phyloP scores from a whole-genome alignment of 2,329 filamentous ascomycete species.

The Hansfordia pulvinata region DNA sequence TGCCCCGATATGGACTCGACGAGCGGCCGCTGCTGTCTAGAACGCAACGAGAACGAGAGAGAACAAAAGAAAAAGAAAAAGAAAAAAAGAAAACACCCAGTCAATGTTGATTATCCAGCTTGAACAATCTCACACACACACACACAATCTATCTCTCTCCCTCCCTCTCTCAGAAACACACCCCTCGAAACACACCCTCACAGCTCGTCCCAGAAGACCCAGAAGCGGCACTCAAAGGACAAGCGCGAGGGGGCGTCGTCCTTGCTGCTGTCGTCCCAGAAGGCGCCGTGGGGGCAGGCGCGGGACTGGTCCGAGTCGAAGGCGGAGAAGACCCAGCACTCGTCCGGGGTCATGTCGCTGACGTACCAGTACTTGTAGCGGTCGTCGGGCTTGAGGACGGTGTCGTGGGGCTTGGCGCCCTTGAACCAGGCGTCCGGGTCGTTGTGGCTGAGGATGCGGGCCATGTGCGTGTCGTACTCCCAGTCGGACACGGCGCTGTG shows the following conservation, averaged over 20 bases:
- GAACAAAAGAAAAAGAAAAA: too few species aligned
- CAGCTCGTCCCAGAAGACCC: background rate
- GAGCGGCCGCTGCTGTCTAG: too few species aligned
- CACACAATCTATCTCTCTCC: too few species aligned
- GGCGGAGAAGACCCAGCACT: background rate
- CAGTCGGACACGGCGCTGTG: background rate
- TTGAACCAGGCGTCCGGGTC: background rate
- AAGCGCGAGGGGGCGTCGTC: background rate
- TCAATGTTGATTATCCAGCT: too few species aligned
- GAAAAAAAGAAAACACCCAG: too few species aligned
- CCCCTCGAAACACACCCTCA: too few species aligned
- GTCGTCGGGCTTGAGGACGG: background rate
- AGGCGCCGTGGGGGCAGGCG: background rate
- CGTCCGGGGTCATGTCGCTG: background rate
- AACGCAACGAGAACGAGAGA: too few species aligned
- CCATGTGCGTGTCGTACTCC: background rate
- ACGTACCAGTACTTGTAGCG: background rate
- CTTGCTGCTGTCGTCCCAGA: background rate
- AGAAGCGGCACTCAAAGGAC: background rate
- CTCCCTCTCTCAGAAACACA: too few species aligned
- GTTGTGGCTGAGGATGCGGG: constrained; percentile 1
- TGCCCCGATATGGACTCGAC: too few species aligned
- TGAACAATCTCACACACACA: too few species aligned
- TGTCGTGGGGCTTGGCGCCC: constrained; percentile 1
- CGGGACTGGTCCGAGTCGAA: background rate